Evolutionary conservation across 2,329 filamentous ascomycete genomes (phyloP).

Genomic region (Arthrobotrys musiformis): DNA sequence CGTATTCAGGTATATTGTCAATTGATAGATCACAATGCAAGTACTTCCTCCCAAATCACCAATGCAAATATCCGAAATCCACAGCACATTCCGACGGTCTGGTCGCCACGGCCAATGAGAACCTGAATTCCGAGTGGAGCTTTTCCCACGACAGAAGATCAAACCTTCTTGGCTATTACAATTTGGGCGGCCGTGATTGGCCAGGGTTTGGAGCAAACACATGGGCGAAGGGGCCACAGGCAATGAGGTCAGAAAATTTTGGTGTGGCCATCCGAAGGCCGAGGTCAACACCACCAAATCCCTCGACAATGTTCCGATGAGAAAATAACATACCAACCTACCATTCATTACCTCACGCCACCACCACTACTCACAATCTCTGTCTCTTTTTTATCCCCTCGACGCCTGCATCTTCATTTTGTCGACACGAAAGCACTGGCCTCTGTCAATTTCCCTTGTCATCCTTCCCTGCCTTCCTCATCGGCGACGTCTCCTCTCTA

Average conservation of each 20-base stretch:
- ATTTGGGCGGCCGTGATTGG: conserved; percentile 51
- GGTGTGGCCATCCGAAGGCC: conserved; percentile 54
- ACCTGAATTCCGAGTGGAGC: neutral
- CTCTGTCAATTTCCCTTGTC: conserved; percentile 3
- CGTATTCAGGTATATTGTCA: too few species aligned
- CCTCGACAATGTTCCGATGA: conserved; percentile 54
- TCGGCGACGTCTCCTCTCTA: neutral
- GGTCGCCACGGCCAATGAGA: neutral
- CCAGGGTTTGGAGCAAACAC: conserved; percentile 19
- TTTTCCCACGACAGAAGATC: neutral
- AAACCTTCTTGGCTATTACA: conserved; percentile 46
- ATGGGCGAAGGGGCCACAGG: conserved; percentile 31
- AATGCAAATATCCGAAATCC: neutral
- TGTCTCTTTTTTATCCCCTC: conserved; percentile 17
- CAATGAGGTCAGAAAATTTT: conserved; percentile 55
- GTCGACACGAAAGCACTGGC: conserved; percentile 29
- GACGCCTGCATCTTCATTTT: conserved; percentile 10
- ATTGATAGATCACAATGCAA: too few species aligned
- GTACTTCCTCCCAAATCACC: neutral
- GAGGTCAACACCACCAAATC: conserved; percentile 52
- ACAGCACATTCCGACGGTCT: too few species aligned
- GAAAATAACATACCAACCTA: conserved; percentile 47
- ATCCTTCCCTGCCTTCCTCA: conserved; percentile 9
- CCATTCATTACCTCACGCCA: conserved; percentile 32
- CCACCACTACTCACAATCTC: conserved; percentile 31